A percentile compares a stretch with the other conserved stretches of the same genome.
phyloP scores from a whole-genome alignment of 2,329 filamentous ascomycete genomes.

The Monosporascus ibericus region DNA sequence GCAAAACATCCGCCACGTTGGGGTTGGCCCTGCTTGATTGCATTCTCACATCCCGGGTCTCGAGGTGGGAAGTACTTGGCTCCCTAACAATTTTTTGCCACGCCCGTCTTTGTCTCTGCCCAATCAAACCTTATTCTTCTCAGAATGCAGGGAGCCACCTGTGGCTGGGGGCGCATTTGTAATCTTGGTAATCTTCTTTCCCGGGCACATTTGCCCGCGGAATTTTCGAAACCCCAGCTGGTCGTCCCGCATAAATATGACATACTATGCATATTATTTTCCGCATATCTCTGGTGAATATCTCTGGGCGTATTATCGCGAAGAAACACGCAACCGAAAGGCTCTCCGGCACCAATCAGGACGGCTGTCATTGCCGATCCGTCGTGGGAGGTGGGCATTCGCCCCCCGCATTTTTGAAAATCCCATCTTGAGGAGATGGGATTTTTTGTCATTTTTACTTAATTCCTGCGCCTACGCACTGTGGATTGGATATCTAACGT shows the following conservation, averaged over 20 bases:
- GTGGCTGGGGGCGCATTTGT: background rate
- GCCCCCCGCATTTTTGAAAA: background rate
- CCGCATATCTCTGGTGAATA: background rate
- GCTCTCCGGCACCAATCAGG: too few species aligned
- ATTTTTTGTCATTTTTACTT: background rate
- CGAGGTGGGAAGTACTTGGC: constrained; percentile 7
- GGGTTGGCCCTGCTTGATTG: background rate
- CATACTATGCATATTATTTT: background rate
- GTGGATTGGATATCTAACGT: too few species aligned
- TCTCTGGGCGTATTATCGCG: background rate
- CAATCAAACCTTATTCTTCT: background rate
- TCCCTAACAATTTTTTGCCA: constrained; percentile 16
- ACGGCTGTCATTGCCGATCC: too few species aligned
- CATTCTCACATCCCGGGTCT: background rate
- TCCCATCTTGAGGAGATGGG: background rate
- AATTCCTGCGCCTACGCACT: too few species aligned
- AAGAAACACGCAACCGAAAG: too few species aligned
- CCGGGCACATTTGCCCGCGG: background rate
- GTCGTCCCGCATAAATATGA: background rate
- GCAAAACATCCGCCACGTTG: background rate
- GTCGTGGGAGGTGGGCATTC: too few species aligned
- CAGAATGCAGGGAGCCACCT: background rate
- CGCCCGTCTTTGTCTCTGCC: background rate
- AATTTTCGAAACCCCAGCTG: background rate
- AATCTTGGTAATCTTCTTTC: background rate